A percentile compares a stretch with the other conserved stretches of the same genome.
Evolutionary conservation across 768 basidiomycete genomes (phyloP).

Genomic region (Xerocomus brunneocitrinus): DNA sequence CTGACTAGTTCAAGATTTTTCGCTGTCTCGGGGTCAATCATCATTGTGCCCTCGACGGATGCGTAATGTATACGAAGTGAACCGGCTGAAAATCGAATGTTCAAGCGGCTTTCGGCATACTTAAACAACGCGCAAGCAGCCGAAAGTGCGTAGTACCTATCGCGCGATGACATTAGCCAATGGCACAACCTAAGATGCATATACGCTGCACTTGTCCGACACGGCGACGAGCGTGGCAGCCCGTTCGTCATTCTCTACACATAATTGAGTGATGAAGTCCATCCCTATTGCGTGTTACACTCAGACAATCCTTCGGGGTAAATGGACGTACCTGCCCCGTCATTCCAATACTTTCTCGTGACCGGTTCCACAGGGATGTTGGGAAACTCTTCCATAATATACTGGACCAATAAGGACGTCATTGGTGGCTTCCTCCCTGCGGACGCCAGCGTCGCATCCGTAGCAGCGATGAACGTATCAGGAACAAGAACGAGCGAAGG

Average conservation of each 20-base stretch:
- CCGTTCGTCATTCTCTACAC: slow-evolving; percentile 76
- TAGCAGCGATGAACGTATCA: slow-evolving; percentile 66
- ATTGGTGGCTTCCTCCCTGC: slow-evolving; percentile 41
- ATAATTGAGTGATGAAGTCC: slow-evolving; percentile 73
- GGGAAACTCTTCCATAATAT: slow-evolving; percentile 71
- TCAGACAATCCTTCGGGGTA: background rate
- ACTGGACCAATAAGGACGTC: slow-evolving; percentile 65
- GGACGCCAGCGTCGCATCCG: slow-evolving; percentile 45
- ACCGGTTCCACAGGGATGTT: slow-evolving; percentile 64
- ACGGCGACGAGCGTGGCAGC: slow-evolving; percentile 75
- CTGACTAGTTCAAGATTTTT: slow-evolving; percentile 85
- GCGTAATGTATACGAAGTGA: slow-evolving; percentile 74
- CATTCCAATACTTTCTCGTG: slow-evolving; percentile 81
- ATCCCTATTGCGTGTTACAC: slow-evolving; percentile 45
- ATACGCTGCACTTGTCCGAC: slow-evolving; percentile 66
- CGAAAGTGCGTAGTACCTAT: slow-evolving; percentile 84
- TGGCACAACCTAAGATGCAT: slow-evolving; percentile 15
- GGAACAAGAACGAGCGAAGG: slow-evolving; percentile 75
- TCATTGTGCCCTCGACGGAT: slow-evolving; percentile 87
- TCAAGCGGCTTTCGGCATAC: slow-evolving; percentile 65
- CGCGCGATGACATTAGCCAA: slow-evolving; percentile 4
- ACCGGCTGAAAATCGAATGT: slow-evolving; percentile 61
- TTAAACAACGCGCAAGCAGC: slow-evolving; percentile 87
- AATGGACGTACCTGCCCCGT: slow-evolving; percentile 53
- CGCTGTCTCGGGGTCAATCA: slow-evolving; percentile 88